A percentile compares a stretch with the other conserved stretches of the same genome.
These are phyloP conservation scores for Laburnicola sp. DNA, from an alignment of 2,329 filamentous ascomycete genomes.

Conservation along the genomic window DNA sequence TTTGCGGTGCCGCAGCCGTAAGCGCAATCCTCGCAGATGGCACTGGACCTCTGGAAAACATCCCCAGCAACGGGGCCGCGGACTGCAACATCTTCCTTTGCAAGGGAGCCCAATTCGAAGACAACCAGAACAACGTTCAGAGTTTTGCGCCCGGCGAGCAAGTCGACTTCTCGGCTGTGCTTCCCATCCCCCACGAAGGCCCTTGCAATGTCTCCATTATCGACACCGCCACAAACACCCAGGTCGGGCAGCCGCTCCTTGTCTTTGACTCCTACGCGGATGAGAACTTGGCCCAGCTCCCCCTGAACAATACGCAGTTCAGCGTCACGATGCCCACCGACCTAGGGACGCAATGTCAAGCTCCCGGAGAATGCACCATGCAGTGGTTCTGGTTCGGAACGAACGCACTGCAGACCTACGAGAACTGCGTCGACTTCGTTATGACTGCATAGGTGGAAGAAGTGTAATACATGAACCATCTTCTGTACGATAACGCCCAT, in stretches of 20 bases:
- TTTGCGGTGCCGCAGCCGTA: conserved; percentile 58
- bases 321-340: conserved; percentile 56
- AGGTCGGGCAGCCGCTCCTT: conserved; percentile 50
- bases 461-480: no score
- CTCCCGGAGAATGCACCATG: conserved; percentile 56
- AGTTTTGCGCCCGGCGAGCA: conserved; percentile 53
- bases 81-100: conserved; percentile 58
- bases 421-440: conserved; percentile 63
- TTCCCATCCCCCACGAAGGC: conserved; percentile 58
- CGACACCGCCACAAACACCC: conserved; percentile 56
- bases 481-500: no score
- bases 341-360: conserved; percentile 49
- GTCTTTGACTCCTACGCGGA: conserved; percentile 33
- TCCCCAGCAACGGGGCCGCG: conserved; percentile 51
- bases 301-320: conserved; percentile 53
- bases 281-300: conserved; percentile 41
- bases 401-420: conserved; percentile 61
- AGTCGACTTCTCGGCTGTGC: conserved; percentile 50
- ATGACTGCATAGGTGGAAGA: conserved; percentile 10
- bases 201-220: conserved; percentile 63
- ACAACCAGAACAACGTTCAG: conserved; percentile 58
- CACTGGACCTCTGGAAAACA: conserved; percentile 48
- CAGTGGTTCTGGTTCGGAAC: conserved; percentile 66
- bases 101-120: conserved; percentile 61
- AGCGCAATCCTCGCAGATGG: conserved; percentile 55